These are phyloP conservation scores for Trametes cinnabarina DNA, from an alignment of 768 basidiomycete genomes.

Conservation along the genomic window DNA sequence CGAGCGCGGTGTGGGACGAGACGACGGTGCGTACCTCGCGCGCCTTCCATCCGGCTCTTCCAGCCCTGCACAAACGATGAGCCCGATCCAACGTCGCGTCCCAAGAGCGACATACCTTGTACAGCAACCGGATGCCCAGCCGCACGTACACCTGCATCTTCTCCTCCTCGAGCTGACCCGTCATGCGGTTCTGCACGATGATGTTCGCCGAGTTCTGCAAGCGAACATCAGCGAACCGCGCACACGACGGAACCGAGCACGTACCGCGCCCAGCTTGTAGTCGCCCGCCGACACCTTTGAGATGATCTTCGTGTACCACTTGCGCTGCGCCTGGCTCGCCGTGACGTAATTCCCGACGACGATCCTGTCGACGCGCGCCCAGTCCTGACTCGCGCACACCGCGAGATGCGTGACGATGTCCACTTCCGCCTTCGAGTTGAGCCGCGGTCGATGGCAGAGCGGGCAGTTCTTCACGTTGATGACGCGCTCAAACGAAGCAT, in stretches of 20 bases:
- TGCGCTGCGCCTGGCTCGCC: constrained; percentile 90
- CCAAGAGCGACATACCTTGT: constrained; percentile 52
- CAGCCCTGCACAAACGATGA: constrained; percentile 53
- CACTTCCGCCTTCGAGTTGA: constrained; percentile 85
- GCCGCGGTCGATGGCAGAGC: constrained; percentile 82
- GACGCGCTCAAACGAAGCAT: constrained; percentile 58
- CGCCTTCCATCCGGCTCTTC: constrained; percentile 85
- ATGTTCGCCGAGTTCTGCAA: constrained; percentile 93
- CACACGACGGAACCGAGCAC: constrained; percentile 29
- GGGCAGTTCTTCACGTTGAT: constrained; percentile 97
- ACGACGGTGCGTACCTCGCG: constrained; percentile 53
- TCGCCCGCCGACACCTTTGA: constrained; percentile 82
- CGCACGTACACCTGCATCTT: constrained; percentile 97
- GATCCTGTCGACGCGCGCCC: constrained; percentile 84
- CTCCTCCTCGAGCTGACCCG: constrained; percentile 92
- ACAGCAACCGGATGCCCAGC: constrained; percentile 87
- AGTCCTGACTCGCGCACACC: constrained; percentile 91
- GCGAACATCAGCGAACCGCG: background rate
- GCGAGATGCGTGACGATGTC: constrained; percentile 98
- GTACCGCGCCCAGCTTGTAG: constrained; percentile 86
- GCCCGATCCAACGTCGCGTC: background rate
- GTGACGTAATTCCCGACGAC: constrained; percentile 95
- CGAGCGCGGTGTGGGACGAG: background rate
- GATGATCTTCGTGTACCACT: constrained; percentile 93
- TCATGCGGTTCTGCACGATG: constrained; percentile 91